phyloP scores from a whole-genome alignment of 345 rosid species.

The Gossypium herbaceum region DNA sequence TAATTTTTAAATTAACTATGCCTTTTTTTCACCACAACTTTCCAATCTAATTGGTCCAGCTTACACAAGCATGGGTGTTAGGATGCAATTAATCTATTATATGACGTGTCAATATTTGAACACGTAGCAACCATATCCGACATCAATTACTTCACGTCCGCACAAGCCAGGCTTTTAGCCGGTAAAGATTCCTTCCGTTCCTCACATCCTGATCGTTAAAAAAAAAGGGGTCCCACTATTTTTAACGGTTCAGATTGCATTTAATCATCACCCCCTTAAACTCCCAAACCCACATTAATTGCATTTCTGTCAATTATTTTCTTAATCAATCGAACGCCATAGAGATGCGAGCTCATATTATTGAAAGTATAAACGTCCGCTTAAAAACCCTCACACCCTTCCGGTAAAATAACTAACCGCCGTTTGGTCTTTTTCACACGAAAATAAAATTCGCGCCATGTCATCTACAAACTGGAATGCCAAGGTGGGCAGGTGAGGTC shows the following conservation, averaged over 20 bases:
- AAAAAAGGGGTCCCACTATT: not conserved
- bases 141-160: slow-evolving; percentile 33
- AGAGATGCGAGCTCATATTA: slow-evolving; percentile 1
- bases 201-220: slow-evolving; percentile 22
- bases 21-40: no score
- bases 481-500: not conserved
- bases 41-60: no score
- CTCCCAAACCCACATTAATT: not conserved
- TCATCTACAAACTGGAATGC: not conserved
- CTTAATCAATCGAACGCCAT: not conserved
- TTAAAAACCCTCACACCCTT: not conserved
- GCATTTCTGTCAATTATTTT: not conserved
- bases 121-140: slow-evolving; percentile 6
- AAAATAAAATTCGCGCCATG: slow-evolving; percentile 1
- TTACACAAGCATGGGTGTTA: no score
- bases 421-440: not conserved
- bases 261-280: not conserved
- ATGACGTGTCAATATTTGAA: no score
- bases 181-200: slow-evolving; percentile 19
- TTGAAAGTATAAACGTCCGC: not conserved
- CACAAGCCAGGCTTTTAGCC: slow-evolving; percentile 38
- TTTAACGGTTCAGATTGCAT: slow-evolving; percentile 9
- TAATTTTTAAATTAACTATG: no score
- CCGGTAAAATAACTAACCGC: not conserved
- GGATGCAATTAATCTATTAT: no score